phyloP scores from a whole-genome alignment of 2,329 filamentous ascomycete genomes.

The Aspergillus texensis region DNA sequence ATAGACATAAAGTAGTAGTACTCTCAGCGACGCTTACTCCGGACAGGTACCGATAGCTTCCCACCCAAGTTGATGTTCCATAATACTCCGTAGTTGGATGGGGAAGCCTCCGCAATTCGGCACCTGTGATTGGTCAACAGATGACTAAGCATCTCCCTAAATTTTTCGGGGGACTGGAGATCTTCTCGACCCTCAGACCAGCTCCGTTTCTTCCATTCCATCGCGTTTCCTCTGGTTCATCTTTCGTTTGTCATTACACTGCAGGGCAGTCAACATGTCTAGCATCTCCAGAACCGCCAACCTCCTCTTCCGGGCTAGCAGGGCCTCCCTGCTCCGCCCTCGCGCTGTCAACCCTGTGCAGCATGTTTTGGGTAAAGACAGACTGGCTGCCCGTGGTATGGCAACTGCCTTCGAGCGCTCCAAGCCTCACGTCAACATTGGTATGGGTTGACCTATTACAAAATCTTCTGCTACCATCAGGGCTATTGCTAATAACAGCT shows the following conservation, averaged over 20 bases:
- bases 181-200: slow-evolving; percentile 14
- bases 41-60: not conserved
- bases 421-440: slow-evolving; percentile 99
- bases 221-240: slow-evolving; percentile 32
- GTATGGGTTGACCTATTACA: slow-evolving; percentile 52
- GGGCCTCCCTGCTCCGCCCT: slow-evolving; percentile 70
- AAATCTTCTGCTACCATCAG: not conserved
- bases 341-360: slow-evolving; percentile 76
- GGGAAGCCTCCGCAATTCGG: slow-evolving; percentile 32
- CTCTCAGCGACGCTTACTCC: too few relatives aligned
- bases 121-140: slow-evolving; percentile 33
- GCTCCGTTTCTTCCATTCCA: slow-evolving; percentile 29
- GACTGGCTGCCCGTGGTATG: slow-evolving; percentile 55
- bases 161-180: slow-evolving; percentile 32
- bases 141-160: slow-evolving; percentile 44
- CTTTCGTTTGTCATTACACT: slow-evolving; percentile 34
- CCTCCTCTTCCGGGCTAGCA: slow-evolving; percentile 80
- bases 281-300: slow-evolving; percentile 75
- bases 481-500: not conserved
- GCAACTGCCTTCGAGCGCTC: slow-evolving; percentile 75
- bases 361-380: slow-evolving; percentile 51
- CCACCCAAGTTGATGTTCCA: not conserved
- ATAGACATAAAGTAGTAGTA: not conserved
- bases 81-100: not conserved
- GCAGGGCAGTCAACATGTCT: slow-evolving; percentile 66